Conservation (phyloP, 371 early-diverging fungal species). For the Zychaea mexicana region DNA sequence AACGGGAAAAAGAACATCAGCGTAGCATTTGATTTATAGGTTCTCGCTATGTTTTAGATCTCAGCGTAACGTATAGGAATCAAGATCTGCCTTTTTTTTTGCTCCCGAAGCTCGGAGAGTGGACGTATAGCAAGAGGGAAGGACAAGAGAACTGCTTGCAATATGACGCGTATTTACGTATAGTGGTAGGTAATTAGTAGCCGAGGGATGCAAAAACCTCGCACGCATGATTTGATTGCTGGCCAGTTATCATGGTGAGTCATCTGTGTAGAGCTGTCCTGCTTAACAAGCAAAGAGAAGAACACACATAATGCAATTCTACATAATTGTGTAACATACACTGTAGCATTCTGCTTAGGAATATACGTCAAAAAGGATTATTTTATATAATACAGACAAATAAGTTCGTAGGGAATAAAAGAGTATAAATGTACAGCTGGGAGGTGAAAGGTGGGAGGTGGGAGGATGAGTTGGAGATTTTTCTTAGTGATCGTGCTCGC, state of each 20-base stretch:
- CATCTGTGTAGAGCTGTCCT: too few relatives aligned
- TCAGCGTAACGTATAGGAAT: neutral
- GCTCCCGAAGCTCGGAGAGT: neutral
- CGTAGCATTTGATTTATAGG: neutral
- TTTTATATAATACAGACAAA: neutral
- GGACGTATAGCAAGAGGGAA: neutral
- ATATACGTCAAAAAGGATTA: neutral
- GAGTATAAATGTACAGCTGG: neutral
- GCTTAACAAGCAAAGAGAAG: too few relatives aligned
- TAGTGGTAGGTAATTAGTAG: too few relatives aligned
- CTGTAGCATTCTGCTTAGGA: too few relatives aligned
- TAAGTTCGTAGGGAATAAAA: too few relatives aligned
- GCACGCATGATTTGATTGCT: neutral
- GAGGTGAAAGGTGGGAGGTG: neutral
- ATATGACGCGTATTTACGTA: neutral
- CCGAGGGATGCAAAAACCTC: too few relatives aligned
- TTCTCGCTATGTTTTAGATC: neutral
- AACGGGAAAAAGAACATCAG: neutral
- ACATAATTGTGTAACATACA: neutral
- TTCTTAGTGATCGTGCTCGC: conserved; percentile 35
- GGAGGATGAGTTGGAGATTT: neutral
- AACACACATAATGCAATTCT: too few relatives aligned
- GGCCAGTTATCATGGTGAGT: too few relatives aligned
- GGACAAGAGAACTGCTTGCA: neutral
- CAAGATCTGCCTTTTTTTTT: neutral